phyloP scores from a whole-genome alignment of 306 rosid species.

The Castanea mollissima region DNA sequence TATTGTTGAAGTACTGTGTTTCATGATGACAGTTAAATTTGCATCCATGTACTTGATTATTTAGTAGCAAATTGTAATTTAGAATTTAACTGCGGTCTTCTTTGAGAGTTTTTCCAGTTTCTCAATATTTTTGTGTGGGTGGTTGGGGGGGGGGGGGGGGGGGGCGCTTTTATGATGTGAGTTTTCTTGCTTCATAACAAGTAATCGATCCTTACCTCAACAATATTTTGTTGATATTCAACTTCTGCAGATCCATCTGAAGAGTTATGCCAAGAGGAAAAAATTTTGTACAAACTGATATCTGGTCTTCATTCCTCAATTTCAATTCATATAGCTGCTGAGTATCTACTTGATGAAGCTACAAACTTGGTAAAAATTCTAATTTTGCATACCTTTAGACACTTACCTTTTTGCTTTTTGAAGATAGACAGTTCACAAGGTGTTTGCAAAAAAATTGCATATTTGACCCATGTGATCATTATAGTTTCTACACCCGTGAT shows the following conservation, averaged over 20 bases:
- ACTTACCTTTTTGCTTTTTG: neutral
- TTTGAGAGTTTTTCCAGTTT: neutral
- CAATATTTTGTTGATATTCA: neutral
- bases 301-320: slow-evolving; percentile 99
- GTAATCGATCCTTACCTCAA: neutral
- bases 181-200: neutral
- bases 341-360: slow-evolving; percentile 60
- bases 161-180: neutral
- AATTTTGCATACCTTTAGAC: neutral
- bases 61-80: slow-evolving; percentile 10
- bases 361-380: slow-evolving; percentile 50
- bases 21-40: neutral
- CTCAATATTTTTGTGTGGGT: neutral
- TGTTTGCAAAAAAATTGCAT: neutral
- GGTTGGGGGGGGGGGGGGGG: too few species aligned
- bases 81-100: neutral
- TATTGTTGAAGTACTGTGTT: neutral
- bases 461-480: neutral
- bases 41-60: slow-evolving; percentile 7
- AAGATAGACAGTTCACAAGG: neutral
- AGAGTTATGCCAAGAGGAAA: slow-evolving; percentile 83
- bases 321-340: slow-evolving; percentile 80
- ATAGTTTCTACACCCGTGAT: neutral
- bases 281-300: slow-evolving; percentile 84
- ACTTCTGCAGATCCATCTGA: slow-evolving; percentile 67